phyloP scores from a whole-genome alignment of 1,284 basidiomycete genomes.

The Cerioporus squamosus region DNA sequence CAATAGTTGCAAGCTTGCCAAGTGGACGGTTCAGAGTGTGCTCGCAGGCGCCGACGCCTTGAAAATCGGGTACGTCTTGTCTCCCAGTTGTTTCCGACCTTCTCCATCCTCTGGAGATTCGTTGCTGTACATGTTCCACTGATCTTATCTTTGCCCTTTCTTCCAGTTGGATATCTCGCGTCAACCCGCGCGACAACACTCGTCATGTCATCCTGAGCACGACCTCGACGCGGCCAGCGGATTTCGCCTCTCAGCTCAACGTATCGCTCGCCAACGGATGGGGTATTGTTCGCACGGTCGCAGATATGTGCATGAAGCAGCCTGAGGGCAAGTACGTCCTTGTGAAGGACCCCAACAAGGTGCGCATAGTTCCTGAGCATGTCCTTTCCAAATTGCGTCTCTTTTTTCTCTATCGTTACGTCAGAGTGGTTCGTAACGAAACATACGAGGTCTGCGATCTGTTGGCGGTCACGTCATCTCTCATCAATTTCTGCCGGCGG shows the following conservation, averaged over 20 bases:
- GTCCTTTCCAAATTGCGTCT: constrained; percentile 1
- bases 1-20: constrained; percentile 97
- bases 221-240: constrained; percentile 92
- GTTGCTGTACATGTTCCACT: no score
- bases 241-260: constrained; percentile 96
- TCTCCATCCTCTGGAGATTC: no score
- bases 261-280: constrained; percentile 96
- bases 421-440: neutral
- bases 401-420: neutral
- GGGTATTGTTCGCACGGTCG: constrained; percentile 96
- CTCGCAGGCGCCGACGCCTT: constrained; percentile 95
- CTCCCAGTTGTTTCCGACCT: neutral
- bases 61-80: constrained; percentile 87
- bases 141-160: neutral
- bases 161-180: constrained; percentile 88
- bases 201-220: constrained; percentile 96
- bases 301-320: constrained; percentile 92
- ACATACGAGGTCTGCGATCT: constrained; percentile 5
- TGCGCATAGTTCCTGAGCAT: constrained; percentile 43
- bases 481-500: neutral
- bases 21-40: constrained; percentile 96
- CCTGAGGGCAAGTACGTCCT: constrained; percentile 96
- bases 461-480: constrained; percentile 15
- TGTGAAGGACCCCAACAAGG: constrained; percentile 96
- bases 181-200: constrained; percentile 91